A percentile compares a stretch with the other conserved stretches of the same genome.
Conservation (phyloP, 371 early-diverging fungal genomes). For the Blyttiomyces sp. region DNA sequence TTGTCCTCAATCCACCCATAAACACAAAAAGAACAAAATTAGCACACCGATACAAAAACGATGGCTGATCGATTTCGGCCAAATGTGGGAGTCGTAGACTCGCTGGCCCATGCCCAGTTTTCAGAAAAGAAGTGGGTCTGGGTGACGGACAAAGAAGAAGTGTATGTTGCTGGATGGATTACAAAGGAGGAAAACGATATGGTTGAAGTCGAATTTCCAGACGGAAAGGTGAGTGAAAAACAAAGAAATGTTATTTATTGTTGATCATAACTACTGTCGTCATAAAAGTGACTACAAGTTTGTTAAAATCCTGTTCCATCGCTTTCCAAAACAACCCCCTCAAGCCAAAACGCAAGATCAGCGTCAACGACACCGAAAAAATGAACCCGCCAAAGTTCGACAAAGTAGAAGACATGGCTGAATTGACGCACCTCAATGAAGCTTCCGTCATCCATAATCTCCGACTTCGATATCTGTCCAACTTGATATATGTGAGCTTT, state of each 20-base stretch:
- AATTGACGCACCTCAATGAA: constrained; percentile 95
- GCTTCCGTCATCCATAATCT: constrained; percentile 98
- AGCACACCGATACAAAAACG: background rate
- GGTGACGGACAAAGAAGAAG: constrained; percentile 88
- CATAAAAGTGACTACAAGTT: background rate
- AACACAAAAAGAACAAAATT: constrained; percentile 1
- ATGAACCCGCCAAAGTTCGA: constrained; percentile 99
- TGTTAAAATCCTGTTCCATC: background rate
- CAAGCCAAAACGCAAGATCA: constrained; percentile 60
- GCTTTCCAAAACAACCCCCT: background rate
- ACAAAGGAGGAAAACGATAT: constrained; percentile 66
- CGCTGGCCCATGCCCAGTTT: constrained; percentile 72
- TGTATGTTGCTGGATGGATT: constrained; percentile 84
- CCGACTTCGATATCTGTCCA: constrained; percentile 81
- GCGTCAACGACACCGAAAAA: constrained; percentile 80
- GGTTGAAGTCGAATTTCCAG: constrained; percentile 68
- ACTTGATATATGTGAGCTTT: constrained; percentile 85
- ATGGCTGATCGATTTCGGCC: background rate
- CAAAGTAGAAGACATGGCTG: constrained; percentile 97
- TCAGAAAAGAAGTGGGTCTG: constrained; percentile 93
- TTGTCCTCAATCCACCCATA: no score
- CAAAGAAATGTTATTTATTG: background rate
- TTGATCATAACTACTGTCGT: background rate
- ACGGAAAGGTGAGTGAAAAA: constrained; percentile 58
- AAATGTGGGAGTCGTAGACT: constrained; percentile 43